Evolutionary conservation across 768 basidiomycete species (phyloP), one percentile per base, ranked within the genome.

Genomic region (Pholiota conissans): DNA sequence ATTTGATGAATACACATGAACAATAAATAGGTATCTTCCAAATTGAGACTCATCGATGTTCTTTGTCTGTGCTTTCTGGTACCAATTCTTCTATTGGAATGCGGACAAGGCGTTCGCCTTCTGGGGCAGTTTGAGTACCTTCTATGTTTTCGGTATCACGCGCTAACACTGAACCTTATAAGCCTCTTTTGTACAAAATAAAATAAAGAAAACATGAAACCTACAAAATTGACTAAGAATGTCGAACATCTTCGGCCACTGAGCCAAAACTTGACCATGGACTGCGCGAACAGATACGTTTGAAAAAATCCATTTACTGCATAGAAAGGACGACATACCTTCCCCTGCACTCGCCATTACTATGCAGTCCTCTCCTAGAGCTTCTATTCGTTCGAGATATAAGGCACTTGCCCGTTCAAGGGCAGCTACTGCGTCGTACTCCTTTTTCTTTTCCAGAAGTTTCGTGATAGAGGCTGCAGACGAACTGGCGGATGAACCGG

Each of bases 191-290:
- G n/a, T n/a, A n/a, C n/a, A n/a, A n/a, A n/a, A n/a, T n/a, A n/a
- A 55, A 18, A 11, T 14, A 52, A n/a, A 13, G 24, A 5, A 39
- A 24, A 34, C 6, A 18, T 32, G 30, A 42, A 8, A 77, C 87
- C 65, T 63, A 91, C 90, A 64, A 67, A 90, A 91, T 57, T 85
- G 74, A 56, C 73, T 81, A 49, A 92, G 73, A 52, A 90, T 90
- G 62, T 84, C 81, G 65, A 92, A 91, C 90, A 92, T 92, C 67
- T 83, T 84, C 9, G 89, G 87, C 90, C 89, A 91, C 60, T 91
- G 89, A 56, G 84, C 84, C 24, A 90, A 79, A 3, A 91, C 89
- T 66, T 90, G 83, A 9, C 90, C 90, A 60, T 88, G 86, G 30
- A 87, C 90, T 91, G 49, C 20, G 47, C 28, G 22, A 35, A 32